Base-by-base conservation (phyloP, 371 early-diverging fungal species). In the Chytridium lagenaria region DNA sequence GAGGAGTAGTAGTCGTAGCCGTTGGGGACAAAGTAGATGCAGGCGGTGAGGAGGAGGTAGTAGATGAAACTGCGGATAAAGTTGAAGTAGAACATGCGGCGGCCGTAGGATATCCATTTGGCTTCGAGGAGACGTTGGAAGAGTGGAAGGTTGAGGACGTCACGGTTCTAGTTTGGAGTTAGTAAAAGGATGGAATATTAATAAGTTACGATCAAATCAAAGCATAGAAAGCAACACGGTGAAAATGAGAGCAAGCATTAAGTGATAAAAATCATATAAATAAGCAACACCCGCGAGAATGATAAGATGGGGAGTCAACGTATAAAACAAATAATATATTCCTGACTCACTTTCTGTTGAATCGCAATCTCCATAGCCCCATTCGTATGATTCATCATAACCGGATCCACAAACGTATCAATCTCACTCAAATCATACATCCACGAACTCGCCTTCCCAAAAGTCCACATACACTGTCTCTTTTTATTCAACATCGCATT, bases 71-170 rank as follows among this genome's bases (percentile, higher is more conserved):
- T 36, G 38, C 34, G 34, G 30, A 70, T 5, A 49, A 78, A 61
- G 50, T 51, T 68, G 0, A 49, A 44, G 38, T 51, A 50, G 50
- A 72, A 78, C 38, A 72, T 69, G 34, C 34, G 5, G 26, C 50
- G 37, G 28, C 59, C 75, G 70, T 78, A 78, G 12, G 15, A 23
- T 10, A 39, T 33, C 78, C 78, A 78, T 65, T 78, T 78, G 15
- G 78, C 71, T 50, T 78, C 75, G 23, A 78, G 70, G 19, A 78
- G 69, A 2, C 44, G 39, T 16, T 68, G 72, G 59, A 78, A 75
- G 55, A 78, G 22, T 1, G 75, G 76, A 22, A 72, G 34, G 30
- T 59, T 68, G 28, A 78, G 34, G 36, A 72, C 57, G 23, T 31
- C 66, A 39, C 44, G 69, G 52, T 77, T 55, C 77, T 77, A 67